A percentile compares a stretch with the other conserved stretches of the same genome.
phyloP scores from a whole-genome alignment of 805 yeast species.

The Metschnikowia borealis region DNA sequence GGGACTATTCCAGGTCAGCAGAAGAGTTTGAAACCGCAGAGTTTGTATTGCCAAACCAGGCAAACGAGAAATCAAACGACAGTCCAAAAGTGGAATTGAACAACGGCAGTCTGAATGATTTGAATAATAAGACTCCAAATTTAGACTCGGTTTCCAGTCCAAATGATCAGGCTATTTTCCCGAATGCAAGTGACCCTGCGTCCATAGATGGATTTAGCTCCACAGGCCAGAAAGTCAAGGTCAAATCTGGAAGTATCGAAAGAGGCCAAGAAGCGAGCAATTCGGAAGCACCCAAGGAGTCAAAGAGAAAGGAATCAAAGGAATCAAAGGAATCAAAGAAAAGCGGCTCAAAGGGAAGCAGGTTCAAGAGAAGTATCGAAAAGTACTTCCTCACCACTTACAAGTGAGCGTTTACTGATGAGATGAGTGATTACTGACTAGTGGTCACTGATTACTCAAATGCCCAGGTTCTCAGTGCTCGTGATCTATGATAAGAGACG shows the following conservation, averaged over 20 bases:
- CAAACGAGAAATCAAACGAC: neutral
- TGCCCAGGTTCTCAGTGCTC: too few relatives aligned
- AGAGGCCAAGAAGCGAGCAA: neutral
- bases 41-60: neutral
- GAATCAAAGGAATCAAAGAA: neutral
- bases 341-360: slow-evolving; percentile 6
- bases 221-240: neutral
- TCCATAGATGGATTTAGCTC: neutral
- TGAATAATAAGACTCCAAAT: too few relatives aligned
- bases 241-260: neutral
- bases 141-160: too few relatives aligned
- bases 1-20: neutral
- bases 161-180: neutral
- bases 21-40: neutral
- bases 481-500: too few relatives aligned
- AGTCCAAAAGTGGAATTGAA: too few relatives aligned
- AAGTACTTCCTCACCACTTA: slow-evolving; percentile 33
- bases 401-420: neutral
- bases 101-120: too few relatives aligned
- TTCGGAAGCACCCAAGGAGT: slow-evolving; percentile 2
- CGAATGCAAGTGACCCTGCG: too few relatives aligned
- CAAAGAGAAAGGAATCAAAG: neutral
- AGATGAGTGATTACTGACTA: too few relatives aligned
- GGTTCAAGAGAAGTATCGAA: slow-evolving; percentile 21
- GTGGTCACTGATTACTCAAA: too few relatives aligned